phyloP scores from a whole-genome alignment of 257 asterid species.

The Solanum clarkiae region DNA sequence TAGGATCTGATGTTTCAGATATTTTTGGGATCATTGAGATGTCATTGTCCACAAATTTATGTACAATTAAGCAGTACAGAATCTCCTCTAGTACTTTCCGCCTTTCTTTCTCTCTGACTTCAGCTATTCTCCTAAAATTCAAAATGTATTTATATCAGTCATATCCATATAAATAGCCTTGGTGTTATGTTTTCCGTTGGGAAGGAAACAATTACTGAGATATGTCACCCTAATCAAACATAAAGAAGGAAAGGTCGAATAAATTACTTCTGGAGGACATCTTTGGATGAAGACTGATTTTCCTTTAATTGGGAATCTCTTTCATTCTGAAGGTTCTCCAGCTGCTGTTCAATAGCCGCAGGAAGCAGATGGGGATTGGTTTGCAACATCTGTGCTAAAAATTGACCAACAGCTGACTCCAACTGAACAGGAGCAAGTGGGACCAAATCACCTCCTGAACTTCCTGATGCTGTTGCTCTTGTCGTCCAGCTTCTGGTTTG shows the following conservation, averaged over 20 bases:
- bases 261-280: constrained; percentile 57
- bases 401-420: constrained; percentile 83
- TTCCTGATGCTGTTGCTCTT: constrained; percentile 47
- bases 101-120: constrained; percentile 79
- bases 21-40: constrained; percentile 74
- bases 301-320: constrained; percentile 42
- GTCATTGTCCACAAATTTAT: constrained; percentile 51
- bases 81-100: constrained; percentile 66
- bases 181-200: background rate
- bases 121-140: constrained; percentile 79
- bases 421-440: constrained; percentile 71
- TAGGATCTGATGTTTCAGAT: constrained; percentile 51
- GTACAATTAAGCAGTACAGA: constrained; percentile 67
- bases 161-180: background rate
- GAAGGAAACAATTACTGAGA: background rate
- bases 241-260: background rate
- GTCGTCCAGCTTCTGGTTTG: constrained; percentile 28
- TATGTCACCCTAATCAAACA: background rate
- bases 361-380: constrained; percentile 74
- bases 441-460: constrained; percentile 36
- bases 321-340: constrained; percentile 67
- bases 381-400: constrained; percentile 51
- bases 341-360: constrained; percentile 84
- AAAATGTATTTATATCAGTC: background rate
- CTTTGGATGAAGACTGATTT: constrained; percentile 39